Base-by-base conservation (phyloP, 225 moss, liverwort and hornwort genomes). In the Sphagnum tenellum region DNA sequence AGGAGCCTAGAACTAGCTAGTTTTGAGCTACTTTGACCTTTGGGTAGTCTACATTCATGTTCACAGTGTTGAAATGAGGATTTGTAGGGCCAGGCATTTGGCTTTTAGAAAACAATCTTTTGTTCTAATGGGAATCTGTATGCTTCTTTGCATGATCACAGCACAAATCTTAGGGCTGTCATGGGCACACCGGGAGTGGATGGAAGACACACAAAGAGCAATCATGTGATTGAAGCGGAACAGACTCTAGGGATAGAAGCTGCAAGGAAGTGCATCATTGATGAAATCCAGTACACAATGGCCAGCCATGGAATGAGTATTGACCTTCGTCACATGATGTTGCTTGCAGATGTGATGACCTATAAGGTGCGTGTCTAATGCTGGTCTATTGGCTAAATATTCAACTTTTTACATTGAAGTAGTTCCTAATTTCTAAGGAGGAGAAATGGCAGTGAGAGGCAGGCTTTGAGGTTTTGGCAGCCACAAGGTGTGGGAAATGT, bases 251-350 rank as follows among this genome's bases (percentile, higher is more conserved):
- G 96, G 47, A 98, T 98, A 57, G 96, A 98, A 69, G 96, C 96
- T 59, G 96, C 96, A 45, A 88, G 96, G 77, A 80, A 82, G 60
- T 87, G 87, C 62, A 93, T 98, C 47, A 93, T 98, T 70, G 79
- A 98, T 62, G 96, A 98, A 66, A 98, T 98, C 79, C 90, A 93
- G 67, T 98, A 87, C 66, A 98, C 96, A 7, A 98, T 98, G 96
- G 88, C 88, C 51, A 84, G 90, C 63, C 93, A 98, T 54, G 96
- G 93, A 57, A 98, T 98, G 96, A 82, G 81, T 57, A 98, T 98
- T 66, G 96, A 98, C 67, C 81, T 90, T 49, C 85, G 96, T 48
- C 96, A 98, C 64, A 98, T 98, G 96, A 98, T 93, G 96, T 76
- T 98, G 51, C 87, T 98, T 46, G 96, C 96, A 55, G 96, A 98